Evolutionary conservation across 805 yeast species (phyloP), one percentile per base, ranked within the genome.

Genomic region (Naumovozyma castellii): DNA sequence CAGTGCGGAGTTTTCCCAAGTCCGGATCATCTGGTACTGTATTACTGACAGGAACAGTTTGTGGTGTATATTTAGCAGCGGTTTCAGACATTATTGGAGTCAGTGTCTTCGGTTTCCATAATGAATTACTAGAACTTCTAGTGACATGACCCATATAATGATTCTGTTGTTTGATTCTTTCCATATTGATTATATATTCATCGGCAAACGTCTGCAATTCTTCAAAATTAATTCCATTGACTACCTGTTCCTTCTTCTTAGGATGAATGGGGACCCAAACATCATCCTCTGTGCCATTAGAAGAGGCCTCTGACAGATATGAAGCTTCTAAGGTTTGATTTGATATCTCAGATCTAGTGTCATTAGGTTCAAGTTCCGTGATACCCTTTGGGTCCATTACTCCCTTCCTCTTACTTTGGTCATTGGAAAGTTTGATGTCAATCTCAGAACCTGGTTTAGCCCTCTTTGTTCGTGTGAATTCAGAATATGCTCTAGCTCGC

Each of bases 261-360:
- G 81, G 76, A 38, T 76, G 64, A 84, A 84, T 80, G 2, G 97
- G 97, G 64, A 87, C 86, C 67, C 97, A 87, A 33, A 87, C 97
- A 70, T 88, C 96, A 55, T 85, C 95, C 54, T 87, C 96, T 0
- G 95, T 84, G 54, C 85, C 95, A 49, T 83, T 92, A 5, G 87
- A 79, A 5, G 87, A 79, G 14, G 77, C 75, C 46, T 84, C 68
- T 5, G 87, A 80, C 2, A 78, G 82, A 48, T 75, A 81, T 2
- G 86, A 80, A 49, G 74, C 81, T 46, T 80, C 87, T 43, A 76
- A 71, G 10, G 27, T 6, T 22, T 6, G 6, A 22, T 22, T 22
- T 10, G 9, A 22, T 10, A 6, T 22, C 49, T 78, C 84, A 6
- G 32, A 13, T 53, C 15, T 9, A 12, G 15, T 13, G 14, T 29